These are phyloP conservation scores for Haematococcus lacustris DNA, from an alignment of 139 green algal genomes.

Conservation along the genomic window DNA sequence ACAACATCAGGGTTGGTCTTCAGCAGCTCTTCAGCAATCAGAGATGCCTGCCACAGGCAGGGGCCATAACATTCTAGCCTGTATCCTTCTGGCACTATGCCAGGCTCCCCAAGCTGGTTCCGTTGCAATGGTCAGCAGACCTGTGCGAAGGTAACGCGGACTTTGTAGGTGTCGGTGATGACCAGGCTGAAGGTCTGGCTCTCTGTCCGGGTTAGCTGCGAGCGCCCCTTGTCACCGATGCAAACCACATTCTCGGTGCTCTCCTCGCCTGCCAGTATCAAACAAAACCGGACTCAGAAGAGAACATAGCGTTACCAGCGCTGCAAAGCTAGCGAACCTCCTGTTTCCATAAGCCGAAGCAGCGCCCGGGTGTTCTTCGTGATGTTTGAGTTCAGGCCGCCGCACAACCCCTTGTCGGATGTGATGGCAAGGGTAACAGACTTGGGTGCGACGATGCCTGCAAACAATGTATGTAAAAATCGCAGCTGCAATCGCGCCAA, in stretches of 20 bases:
- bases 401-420: slow-evolving; percentile 93
- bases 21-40: slow-evolving; percentile 87
- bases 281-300: too few species aligned
- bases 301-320: too few species aligned
- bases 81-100: too few species aligned
- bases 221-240: slow-evolving; percentile 88
- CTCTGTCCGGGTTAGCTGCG: slow-evolving; percentile 71
- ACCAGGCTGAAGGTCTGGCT: slow-evolving; percentile 25
- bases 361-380: slow-evolving; percentile 77
- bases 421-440: slow-evolving; percentile 80
- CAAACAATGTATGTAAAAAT: too few species aligned
- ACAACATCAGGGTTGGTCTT: slow-evolving; percentile 64
- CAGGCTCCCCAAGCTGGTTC: too few species aligned
- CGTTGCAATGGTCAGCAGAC: too few species aligned
- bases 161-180: slow-evolving; percentile 49
- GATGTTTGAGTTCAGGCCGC: slow-evolving; percentile 94
- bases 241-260: slow-evolving; percentile 44
- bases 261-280: too few species aligned
- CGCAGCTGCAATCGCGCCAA: too few species aligned
- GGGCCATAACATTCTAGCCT: not conserved
- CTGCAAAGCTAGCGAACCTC: too few species aligned
- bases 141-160: slow-evolving; percentile 35
- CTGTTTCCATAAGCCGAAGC: slow-evolving; percentile 1
- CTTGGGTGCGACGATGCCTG: slow-evolving; percentile 35
- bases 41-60: slow-evolving; percentile 37